These are phyloP conservation scores for Suhomyces anneliseae DNA, from an alignment of 1,139 yeast species.

Conservation along the genomic window DNA sequence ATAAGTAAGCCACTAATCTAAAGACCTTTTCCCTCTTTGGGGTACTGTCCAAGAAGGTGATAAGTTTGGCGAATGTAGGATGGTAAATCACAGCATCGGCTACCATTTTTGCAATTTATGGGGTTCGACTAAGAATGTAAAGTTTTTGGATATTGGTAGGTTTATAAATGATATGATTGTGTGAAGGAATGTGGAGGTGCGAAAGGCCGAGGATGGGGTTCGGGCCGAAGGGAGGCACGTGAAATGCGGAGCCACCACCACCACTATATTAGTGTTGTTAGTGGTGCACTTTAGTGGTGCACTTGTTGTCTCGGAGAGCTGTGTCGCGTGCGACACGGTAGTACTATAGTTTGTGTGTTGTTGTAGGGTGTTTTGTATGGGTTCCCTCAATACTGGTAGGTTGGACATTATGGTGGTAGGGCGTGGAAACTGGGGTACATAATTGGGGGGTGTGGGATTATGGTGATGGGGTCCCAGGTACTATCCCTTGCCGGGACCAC, in stretches of 20 bases:
- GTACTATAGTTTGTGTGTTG: no score
- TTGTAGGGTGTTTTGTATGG: no score
- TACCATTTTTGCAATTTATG: slow-evolving; percentile 44
- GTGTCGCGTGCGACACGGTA: no score
- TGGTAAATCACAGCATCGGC: slow-evolving; percentile 70
- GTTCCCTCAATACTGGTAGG: no score
- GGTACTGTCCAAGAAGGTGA: slow-evolving; percentile 65
- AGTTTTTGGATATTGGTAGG: neutral
- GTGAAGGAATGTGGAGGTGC: slow-evolving; percentile 3
- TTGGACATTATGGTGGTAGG: no score
- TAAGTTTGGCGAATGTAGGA: slow-evolving; percentile 65
- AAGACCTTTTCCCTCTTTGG: slow-evolving; percentile 74
- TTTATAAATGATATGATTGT: neutral
- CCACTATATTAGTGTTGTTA: neutral
- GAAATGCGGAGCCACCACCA: slow-evolving; percentile 2
- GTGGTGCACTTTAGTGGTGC: neutral
- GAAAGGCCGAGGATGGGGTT: slow-evolving; percentile 6
- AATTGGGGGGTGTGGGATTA: no score
- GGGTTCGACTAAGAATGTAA: neutral
- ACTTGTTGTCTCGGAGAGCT: neutral
- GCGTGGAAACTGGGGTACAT: no score
- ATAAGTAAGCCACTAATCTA: slow-evolving; percentile 78
- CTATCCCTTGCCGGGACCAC: no score
- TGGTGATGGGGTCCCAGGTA: no score
- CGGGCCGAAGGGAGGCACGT: slow-evolving; percentile 5